Conservation (phyloP, 257 asterid species). For the Ilex asprella region DNA sequence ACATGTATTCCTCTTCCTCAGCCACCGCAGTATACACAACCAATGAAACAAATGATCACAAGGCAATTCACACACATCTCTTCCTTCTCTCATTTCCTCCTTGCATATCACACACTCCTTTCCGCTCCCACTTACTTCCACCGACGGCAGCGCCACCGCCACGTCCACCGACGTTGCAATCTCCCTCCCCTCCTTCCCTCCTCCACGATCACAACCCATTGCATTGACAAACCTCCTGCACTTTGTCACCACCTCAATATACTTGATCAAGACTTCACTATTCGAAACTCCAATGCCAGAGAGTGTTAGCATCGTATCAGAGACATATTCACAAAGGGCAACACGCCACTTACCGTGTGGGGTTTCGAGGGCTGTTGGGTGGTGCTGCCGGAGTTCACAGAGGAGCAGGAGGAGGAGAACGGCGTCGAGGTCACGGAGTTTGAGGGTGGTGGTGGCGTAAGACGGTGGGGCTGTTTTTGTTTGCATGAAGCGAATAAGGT, state of each 20-base stretch:
- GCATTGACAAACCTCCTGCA: constrained; percentile 48
- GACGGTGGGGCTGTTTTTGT: constrained; percentile 9
- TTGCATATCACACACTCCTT: constrained; percentile 70
- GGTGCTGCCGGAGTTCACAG: constrained; percentile 67
- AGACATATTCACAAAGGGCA: constrained; percentile 28
- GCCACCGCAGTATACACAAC: constrained; percentile 72
- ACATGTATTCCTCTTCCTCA: constrained; percentile 62
- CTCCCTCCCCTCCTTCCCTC: constrained; percentile 25
- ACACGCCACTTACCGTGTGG: constrained; percentile 55
- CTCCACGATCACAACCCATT: constrained; percentile 25
- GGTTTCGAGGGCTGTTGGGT: constrained; percentile 31
- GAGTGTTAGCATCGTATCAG: constrained; percentile 25
- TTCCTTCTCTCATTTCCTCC: constrained; percentile 69
- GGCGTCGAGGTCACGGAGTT: constrained; percentile 67
- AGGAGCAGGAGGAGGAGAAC: constrained; percentile 70
- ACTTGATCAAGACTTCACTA: constrained; percentile 41
- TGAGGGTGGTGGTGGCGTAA: constrained; percentile 24
- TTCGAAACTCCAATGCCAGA: constrained; percentile 39
- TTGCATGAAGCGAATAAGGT: constrained; percentile 30
- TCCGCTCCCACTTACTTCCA: constrained; percentile 30
- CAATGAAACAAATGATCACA: constrained; percentile 84
- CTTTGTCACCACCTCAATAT: constrained; percentile 38
- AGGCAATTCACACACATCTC: constrained; percentile 82
- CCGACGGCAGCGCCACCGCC: constrained; percentile 66
- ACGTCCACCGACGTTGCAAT: constrained; percentile 52